phyloP scores from a whole-genome alignment of 1,139 yeast genomes.

The Pneumocystis murina region DNA sequence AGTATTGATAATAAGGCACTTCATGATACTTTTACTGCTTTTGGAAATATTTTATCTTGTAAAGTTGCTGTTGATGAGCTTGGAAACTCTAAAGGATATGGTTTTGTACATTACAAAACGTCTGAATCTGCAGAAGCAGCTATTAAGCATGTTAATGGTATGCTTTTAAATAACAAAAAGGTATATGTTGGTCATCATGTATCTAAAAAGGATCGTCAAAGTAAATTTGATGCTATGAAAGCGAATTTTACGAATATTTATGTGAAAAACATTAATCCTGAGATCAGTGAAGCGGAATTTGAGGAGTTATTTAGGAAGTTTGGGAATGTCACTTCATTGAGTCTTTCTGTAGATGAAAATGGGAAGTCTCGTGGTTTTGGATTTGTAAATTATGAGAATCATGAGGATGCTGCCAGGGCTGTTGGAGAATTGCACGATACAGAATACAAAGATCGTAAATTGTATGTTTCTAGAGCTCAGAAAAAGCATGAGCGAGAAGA shows the following conservation, averaged over 20 bases:
- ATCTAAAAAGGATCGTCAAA: conserved; percentile 86
- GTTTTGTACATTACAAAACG: conserved; percentile 92
- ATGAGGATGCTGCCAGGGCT: conserved; percentile 79
- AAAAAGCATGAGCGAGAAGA: conserved; percentile 96
- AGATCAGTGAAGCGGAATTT: conserved; percentile 51
- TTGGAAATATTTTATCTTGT: conserved; percentile 91
- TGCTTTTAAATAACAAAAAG: conserved; percentile 93
- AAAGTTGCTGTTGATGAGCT: conserved; percentile 91
- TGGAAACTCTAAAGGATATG: conserved; percentile 91
- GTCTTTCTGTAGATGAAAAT: conserved; percentile 66
- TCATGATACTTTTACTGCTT: conserved; percentile 94
- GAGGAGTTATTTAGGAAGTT: conserved; percentile 52
- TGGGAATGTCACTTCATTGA: conserved; percentile 77
- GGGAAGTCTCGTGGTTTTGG: conserved; percentile 95
- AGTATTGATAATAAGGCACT: conserved; percentile 98
- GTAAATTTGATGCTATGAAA: conserved; percentile 80
- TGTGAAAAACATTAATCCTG: conserved; percentile 74
- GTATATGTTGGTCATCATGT: conserved; percentile 93
- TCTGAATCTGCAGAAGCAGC: conserved; percentile 91
- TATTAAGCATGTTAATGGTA: conserved; percentile 94
- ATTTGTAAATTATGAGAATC: conserved; percentile 78
- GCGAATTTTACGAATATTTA: conserved; percentile 91
- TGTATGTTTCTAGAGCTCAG: conserved; percentile 97
- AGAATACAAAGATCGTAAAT: conserved; percentile 70
- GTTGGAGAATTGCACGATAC: conserved; percentile 82